Percentiles rank a stretch among this genome's conserved stretches.
These are phyloP conservation scores for Dispira simplex DNA, from an alignment of 192 early-diverging fungal genomes.

Conservation along the genomic window DNA sequence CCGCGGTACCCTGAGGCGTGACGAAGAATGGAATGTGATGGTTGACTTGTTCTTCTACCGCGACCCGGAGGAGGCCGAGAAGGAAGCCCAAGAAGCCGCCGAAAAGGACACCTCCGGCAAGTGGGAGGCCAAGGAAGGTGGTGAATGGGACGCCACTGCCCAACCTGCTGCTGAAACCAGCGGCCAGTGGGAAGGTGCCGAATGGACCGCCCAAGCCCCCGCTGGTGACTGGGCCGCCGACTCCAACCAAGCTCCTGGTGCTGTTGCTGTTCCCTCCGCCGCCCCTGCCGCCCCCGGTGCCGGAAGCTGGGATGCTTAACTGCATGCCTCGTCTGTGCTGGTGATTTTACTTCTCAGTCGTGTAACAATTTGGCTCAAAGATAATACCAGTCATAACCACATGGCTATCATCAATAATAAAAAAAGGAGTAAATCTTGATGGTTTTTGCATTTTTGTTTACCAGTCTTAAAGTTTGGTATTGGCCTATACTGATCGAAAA, in stretches of 20 bases:
- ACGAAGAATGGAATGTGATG: conserved; percentile 89
- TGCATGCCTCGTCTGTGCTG: neutral
- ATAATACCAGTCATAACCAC: neutral
- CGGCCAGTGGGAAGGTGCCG: conserved; percentile 26
- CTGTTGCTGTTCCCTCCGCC: conserved; percentile 12
- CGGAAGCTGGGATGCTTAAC: conserved; percentile 6
- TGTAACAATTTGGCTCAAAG: neutral
- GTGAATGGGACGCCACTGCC: conserved; percentile 27
- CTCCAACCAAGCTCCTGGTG: conserved; percentile 11
- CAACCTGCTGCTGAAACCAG: conserved; percentile 19
- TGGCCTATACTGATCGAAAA: too few relatives aligned
- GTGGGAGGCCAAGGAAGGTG: conserved; percentile 8
- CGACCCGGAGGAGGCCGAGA: conserved; percentile 91
- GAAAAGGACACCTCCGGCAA: conserved; percentile 33
- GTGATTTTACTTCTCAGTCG: neutral
- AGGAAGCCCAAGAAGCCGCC: conserved; percentile 67
- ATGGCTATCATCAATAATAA: neutral
- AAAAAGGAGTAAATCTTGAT: neutral
- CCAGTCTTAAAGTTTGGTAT: too few relatives aligned
- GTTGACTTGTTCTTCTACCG: conserved; percentile 99
- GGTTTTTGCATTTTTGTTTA: neutral
- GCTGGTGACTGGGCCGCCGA: conserved; percentile 27
- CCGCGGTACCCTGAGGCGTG: conserved; percentile 78
- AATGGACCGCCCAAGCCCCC: conserved; percentile 11
- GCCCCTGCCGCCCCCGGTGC: conserved; percentile 13